A percentile compares a stretch with the other conserved stretches of the same genome.
These are phyloP conservation scores for Paraphoma sp. DNA, from an alignment of 2,329 filamentous ascomycete species.

Conservation along the genomic window DNA sequence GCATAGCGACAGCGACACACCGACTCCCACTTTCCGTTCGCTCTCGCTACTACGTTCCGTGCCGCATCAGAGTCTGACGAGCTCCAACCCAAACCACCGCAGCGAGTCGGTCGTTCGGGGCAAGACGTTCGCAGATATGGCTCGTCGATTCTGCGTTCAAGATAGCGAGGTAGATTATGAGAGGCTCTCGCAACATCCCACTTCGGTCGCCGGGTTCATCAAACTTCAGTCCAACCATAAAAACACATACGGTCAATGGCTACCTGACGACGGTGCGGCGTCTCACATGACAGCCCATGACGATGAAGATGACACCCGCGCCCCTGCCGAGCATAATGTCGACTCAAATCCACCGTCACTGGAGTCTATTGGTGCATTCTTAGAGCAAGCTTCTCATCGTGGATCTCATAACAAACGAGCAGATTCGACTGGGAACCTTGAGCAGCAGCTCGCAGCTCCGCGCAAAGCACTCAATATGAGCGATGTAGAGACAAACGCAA, in stretches of 20 bases:
- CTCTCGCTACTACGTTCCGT: slow-evolving; percentile 16
- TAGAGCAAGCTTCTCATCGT: too few relatives aligned
- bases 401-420: too few relatives aligned
- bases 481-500: too few relatives aligned
- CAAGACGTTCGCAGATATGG: slow-evolving; percentile 41
- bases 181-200: slow-evolving; percentile 17
- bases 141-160: slow-evolving; percentile 22
- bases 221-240: slow-evolving; percentile 28
- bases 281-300: too few relatives aligned
- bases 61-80: neutral
- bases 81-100: neutral
- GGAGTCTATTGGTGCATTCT: too few relatives aligned
- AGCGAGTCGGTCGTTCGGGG: neutral
- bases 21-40: slow-evolving; percentile 15
- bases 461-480: too few relatives aligned
- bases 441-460: too few relatives aligned
- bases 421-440: too few relatives aligned
- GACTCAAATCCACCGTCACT: too few relatives aligned
- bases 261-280: neutral
- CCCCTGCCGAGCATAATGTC: too few relatives aligned
- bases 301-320: too few relatives aligned
- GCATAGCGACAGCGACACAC: slow-evolving; percentile 9
- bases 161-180: slow-evolving; percentile 19
- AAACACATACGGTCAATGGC: slow-evolving; percentile 29
- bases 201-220: slow-evolving; percentile 26